Evolutionary conservation across 768 basidiomycete species (phyloP).

Genomic region (Boletus patriciae): DNA sequence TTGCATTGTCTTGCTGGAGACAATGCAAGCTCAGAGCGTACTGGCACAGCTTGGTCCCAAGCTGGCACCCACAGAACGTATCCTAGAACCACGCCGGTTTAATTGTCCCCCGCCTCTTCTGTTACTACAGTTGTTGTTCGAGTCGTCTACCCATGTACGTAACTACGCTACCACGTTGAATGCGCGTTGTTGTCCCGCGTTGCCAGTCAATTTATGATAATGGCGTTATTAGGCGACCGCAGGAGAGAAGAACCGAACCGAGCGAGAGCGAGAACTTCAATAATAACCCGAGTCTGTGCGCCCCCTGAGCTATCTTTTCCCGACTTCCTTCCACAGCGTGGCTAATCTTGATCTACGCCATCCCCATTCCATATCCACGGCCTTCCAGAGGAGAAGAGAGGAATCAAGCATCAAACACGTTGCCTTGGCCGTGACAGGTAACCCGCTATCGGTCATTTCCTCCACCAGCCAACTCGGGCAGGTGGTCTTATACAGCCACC

Average conservation of each 20-base stretch:
- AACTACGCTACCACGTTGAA: constrained; percentile 29
- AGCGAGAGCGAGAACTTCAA: constrained; percentile 8
- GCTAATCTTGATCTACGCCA: constrained; percentile 33
- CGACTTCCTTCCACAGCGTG: constrained; percentile 19
- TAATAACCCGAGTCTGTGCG: constrained; percentile 16
- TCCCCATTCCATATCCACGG: constrained; percentile 29
- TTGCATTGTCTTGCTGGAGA: constrained; percentile 9
- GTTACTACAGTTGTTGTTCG: constrained; percentile 8
- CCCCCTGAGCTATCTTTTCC: constrained; percentile 21
- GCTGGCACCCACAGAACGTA: constrained; percentile 17
- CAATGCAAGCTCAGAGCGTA: constrained; percentile 8
- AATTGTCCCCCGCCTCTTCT: constrained; percentile 12
- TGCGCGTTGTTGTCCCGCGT: constrained; percentile 16
- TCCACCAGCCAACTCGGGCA: constrained; percentile 33
- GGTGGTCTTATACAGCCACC: constrained; percentile 35
- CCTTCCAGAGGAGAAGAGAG: constrained; percentile 24
- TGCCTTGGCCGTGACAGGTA: constrained; percentile 34
- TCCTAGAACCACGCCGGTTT: constrained; percentile 3
- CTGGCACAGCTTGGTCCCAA: background rate
- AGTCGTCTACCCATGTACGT: constrained; percentile 19
- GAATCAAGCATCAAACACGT: constrained; percentile 34
- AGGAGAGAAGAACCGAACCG: background rate
- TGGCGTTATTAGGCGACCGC: background rate
- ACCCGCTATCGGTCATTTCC: constrained; percentile 27
- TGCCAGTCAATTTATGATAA: constrained; percentile 3